Conservation (phyloP, 257 asterid species). For the Solanum sitiens region DNA sequence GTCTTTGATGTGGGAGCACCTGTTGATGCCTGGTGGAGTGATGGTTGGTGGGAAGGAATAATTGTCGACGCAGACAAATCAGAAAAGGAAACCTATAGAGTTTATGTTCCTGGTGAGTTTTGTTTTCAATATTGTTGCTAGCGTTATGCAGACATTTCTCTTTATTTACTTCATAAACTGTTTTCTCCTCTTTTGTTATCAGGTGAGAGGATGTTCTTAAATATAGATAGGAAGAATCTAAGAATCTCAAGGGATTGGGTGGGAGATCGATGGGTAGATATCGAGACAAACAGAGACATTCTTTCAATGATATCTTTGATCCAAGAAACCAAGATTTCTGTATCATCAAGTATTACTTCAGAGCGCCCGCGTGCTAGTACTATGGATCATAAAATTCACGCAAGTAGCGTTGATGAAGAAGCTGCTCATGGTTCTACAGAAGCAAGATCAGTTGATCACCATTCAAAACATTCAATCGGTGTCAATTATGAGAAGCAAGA, state of each 20-base stretch:
- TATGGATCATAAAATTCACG: slow-evolving; percentile 19
- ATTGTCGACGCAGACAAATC: slow-evolving; percentile 25
- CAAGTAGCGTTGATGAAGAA: slow-evolving; percentile 36
- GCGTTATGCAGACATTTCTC: neutral
- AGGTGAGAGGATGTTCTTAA: slow-evolving; percentile 75
- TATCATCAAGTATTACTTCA: slow-evolving; percentile 27
- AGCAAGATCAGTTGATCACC: neutral
- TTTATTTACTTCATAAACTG: neutral
- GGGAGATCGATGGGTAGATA: slow-evolving; percentile 69
- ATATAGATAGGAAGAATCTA: slow-evolving; percentile 33
- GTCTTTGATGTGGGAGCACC: slow-evolving; percentile 62
- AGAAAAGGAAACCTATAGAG: slow-evolving; percentile 35
- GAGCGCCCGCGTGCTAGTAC: slow-evolving; percentile 41
- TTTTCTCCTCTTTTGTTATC: slow-evolving; percentile 7
- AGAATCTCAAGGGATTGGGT: slow-evolving; percentile 90
- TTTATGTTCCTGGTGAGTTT: slow-evolving; percentile 68
- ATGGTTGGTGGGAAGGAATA: slow-evolving; percentile 99
- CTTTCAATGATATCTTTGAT: slow-evolving; percentile 38
- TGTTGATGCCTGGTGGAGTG: slow-evolving; percentile 95
- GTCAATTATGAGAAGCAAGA: neutral
- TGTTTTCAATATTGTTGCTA: neutral
- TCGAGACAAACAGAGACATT: slow-evolving; percentile 53
- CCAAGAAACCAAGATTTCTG: slow-evolving; percentile 45
- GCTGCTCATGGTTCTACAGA: neutral
- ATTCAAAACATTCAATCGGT: neutral